Evolutionary conservation across 805 yeast genomes (phyloP).

Genomic region (Myxozyma geophila): DNA sequence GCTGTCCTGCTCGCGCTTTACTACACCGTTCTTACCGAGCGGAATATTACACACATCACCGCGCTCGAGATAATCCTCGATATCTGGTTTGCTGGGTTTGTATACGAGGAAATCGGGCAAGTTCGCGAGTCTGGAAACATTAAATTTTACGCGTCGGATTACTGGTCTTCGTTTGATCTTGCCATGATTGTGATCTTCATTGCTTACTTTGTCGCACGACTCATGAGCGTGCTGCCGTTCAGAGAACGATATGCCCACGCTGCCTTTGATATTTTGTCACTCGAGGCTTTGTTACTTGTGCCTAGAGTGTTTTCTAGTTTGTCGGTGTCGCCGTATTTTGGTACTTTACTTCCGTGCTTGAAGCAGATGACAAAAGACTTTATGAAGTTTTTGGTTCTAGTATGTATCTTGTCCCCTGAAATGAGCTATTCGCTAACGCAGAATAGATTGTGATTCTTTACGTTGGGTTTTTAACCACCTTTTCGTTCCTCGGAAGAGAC

Average conservation of each 20-base stretch:
- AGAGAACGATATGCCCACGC: slow-evolving; percentile 28
- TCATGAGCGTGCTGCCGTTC: slow-evolving; percentile 23
- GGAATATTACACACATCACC: slow-evolving; percentile 26
- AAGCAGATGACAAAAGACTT: slow-evolving; percentile 43
- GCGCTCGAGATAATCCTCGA: slow-evolving; percentile 55
- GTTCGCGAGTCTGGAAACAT: slow-evolving; percentile 42
- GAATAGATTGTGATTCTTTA: slow-evolving; percentile 41
- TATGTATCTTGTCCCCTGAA: background rate
- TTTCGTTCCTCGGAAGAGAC: slow-evolving; percentile 43
- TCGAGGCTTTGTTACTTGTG: slow-evolving; percentile 43
- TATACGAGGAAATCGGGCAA: slow-evolving; percentile 82
- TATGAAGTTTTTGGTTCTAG: slow-evolving; percentile 40
- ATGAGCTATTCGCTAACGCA: background rate
- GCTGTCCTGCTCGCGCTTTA: slow-evolving; percentile 41
- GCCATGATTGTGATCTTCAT: slow-evolving; percentile 39
- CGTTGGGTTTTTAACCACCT: slow-evolving; percentile 45
- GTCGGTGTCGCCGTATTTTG: slow-evolving; percentile 44
- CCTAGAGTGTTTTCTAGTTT: slow-evolving; percentile 44
- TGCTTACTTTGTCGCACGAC: slow-evolving; percentile 35
- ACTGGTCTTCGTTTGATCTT: slow-evolving; percentile 43
- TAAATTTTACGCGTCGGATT: slow-evolving; percentile 40
- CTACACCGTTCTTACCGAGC: slow-evolving; percentile 39
- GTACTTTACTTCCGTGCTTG: slow-evolving; percentile 45
- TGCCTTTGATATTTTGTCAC: slow-evolving; percentile 43
- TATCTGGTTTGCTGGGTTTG: slow-evolving; percentile 88